These are phyloP conservation scores for Apiotrichum domesticum DNA, from an alignment of 1,284 basidiomycete species.

Conservation along the genomic window DNA sequence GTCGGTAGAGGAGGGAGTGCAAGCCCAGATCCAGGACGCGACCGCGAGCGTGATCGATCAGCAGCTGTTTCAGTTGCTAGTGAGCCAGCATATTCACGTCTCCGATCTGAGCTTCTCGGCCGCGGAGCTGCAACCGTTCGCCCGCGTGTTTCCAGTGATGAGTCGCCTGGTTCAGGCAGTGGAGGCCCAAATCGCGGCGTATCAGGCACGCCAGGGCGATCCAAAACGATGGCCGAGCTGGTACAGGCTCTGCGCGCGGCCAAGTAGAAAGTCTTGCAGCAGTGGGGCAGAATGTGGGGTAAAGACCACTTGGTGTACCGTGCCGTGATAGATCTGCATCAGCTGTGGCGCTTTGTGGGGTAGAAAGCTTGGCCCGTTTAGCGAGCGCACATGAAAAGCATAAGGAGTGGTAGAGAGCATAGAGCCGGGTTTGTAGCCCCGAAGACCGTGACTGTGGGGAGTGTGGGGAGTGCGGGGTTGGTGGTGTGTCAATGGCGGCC, in stretches of 20 bases:
- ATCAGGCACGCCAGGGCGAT: neutral
- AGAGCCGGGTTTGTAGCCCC: neutral
- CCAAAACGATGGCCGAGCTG: conserved; percentile 1
- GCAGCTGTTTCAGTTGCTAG: conserved; percentile 20
- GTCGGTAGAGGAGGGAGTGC: neutral
- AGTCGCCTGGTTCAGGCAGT: neutral
- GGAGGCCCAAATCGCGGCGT: neutral
- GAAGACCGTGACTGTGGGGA: neutral
- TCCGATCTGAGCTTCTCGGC: conserved; percentile 27
- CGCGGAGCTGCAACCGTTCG: neutral
- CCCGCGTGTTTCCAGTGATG: neutral
- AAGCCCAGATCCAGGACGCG: neutral
- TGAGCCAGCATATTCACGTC: conserved; percentile 36
- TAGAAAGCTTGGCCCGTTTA: too few species aligned
- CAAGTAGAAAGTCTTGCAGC: neutral
- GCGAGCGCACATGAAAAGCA: too few species aligned
- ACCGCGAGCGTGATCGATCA: neutral
- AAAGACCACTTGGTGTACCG: too few species aligned
- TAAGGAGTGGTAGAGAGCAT: too few species aligned
- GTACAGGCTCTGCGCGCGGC: neutral
- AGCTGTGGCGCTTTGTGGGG: too few species aligned
- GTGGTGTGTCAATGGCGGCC: neutral
- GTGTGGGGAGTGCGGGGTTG: neutral
- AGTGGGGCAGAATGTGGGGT: too few species aligned
- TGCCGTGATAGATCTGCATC: too few species aligned